Evolutionary conservation across 179 eudicot species (phyloP).

Genomic region (Sideroxylon spinosum): DNA sequence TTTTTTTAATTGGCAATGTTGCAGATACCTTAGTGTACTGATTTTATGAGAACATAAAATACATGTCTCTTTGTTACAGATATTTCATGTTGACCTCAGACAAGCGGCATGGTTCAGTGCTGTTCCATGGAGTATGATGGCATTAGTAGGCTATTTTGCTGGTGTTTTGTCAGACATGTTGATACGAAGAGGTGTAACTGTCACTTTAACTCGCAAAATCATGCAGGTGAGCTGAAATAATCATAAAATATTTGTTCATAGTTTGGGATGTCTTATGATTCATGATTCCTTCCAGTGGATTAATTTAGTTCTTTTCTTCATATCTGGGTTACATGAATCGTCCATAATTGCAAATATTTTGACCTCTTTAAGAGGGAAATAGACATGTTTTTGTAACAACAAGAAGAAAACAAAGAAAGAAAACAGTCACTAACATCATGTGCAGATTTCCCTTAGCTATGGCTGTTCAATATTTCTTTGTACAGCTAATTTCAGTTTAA

Average conservation of each 20-base stretch:
- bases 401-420: no score
- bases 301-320: no score
- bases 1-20: conserved; percentile 1
- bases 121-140: conserved; percentile 98
- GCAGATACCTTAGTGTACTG: neutral
- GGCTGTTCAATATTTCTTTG: neutral
- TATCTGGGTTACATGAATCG: no score
- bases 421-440: neutral
- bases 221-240: conserved; percentile 62
- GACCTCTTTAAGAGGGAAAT: no score
- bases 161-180: conserved; percentile 78
- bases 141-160: conserved; percentile 80
- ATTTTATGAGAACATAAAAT: conserved; percentile 5
- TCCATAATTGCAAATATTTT: no score
- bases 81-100: conserved; percentile 87
- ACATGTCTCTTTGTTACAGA: conserved; percentile 35
- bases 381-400: no score
- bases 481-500: neutral
- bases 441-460: neutral
- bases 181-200: conserved; percentile 36
- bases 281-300: neutral
- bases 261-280: neutral
- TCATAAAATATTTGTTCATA: neutral
- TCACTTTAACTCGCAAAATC: conserved; percentile 66
- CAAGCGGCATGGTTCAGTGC: conserved; percentile 99